Conservation (phyloP, 2,329 filamentous ascomycete species). For the Parafenestella ontariensis region DNA sequence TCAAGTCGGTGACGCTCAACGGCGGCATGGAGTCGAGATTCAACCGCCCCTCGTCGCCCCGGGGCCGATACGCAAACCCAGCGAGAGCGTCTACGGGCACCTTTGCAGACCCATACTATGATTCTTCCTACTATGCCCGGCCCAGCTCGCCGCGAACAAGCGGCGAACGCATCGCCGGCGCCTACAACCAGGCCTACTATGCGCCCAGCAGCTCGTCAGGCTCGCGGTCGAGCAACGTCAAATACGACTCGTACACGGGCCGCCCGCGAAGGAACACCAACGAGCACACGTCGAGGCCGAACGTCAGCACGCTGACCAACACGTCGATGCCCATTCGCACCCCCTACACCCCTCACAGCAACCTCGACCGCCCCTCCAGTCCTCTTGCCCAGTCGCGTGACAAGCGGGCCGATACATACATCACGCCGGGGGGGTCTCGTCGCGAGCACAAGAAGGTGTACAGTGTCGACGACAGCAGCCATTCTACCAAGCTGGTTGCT, state of each 20-base stretch:
- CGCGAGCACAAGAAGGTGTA: slow-evolving; percentile 57
- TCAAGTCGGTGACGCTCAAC: slow-evolving; percentile 28
- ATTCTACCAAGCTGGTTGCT: slow-evolving; percentile 46
- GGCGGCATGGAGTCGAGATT: slow-evolving; percentile 45
- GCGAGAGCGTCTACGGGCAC: slow-evolving; percentile 48
- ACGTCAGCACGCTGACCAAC: slow-evolving; percentile 36
- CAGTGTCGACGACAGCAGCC: slow-evolving; percentile 55
- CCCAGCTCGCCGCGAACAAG: slow-evolving; percentile 45
- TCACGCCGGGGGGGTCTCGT: slow-evolving; percentile 43
- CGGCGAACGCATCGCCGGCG: slow-evolving; percentile 37
- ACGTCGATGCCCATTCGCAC: slow-evolving; percentile 43
- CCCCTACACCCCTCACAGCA: slow-evolving; percentile 28
- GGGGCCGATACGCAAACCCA: slow-evolving; percentile 39
- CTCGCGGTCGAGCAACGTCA: slow-evolving; percentile 37
- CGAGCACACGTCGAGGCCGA: slow-evolving; percentile 44
- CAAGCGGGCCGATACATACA: slow-evolving; percentile 46
- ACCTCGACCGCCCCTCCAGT: slow-evolving; percentile 49
- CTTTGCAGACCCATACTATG: slow-evolving; percentile 44
- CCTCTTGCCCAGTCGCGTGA: slow-evolving; percentile 48
- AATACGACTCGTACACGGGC: slow-evolving; percentile 54
- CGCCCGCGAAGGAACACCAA: slow-evolving; percentile 56
- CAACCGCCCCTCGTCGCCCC: slow-evolving; percentile 46
- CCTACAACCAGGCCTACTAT: slow-evolving; percentile 35
- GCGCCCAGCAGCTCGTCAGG: slow-evolving; percentile 33
- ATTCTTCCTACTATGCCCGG: slow-evolving; percentile 39